Evolutionary conservation across 2,329 filamentous ascomycete genomes (phyloP).

Genomic region (Claviceps sp.): DNA sequence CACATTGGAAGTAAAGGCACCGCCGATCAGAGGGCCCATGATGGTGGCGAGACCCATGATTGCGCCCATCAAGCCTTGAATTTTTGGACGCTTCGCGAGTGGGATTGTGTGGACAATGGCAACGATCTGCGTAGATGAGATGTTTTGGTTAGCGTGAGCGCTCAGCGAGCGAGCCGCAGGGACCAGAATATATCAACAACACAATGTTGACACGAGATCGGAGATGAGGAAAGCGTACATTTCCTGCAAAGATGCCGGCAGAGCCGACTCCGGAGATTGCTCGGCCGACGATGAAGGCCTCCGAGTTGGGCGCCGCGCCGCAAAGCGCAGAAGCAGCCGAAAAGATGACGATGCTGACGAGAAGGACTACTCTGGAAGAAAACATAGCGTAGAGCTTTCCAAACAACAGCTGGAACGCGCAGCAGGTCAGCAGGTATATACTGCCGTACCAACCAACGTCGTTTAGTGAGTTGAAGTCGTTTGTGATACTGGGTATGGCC

Average conservation of each 20-base stretch:
- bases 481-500: slow-evolving; percentile 39
- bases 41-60: slow-evolving; percentile 23
- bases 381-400: not conserved
- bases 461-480: slow-evolving; percentile 40
- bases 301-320: slow-evolving; percentile 29
- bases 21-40: slow-evolving; percentile 23
- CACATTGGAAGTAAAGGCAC: slow-evolving; percentile 23
- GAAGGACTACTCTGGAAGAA: not conserved
- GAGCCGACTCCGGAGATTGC: slow-evolving; percentile 31
- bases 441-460: slow-evolving; percentile 54
- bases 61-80: slow-evolving; percentile 21
- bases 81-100: not conserved
- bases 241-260: slow-evolving; percentile 25
- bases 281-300: slow-evolving; percentile 35
- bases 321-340: slow-evolving; percentile 41
- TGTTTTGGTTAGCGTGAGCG: not conserved
- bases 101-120: not conserved
- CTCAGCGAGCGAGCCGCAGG: not conserved
- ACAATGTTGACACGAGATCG: too few relatives aligned
- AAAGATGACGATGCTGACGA: slow-evolving; percentile 35
- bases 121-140: not conserved
- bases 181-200: too few relatives aligned
- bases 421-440: slow-evolving; percentile 45
- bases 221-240: not conserved
- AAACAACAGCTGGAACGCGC: slow-evolving; percentile 18